Evolutionary conservation across 495 filamentous ascomycete genomes (phyloP), one percentile per base, ranked within the genome.

Genomic region (Hypoxylon perforatum): DNA sequence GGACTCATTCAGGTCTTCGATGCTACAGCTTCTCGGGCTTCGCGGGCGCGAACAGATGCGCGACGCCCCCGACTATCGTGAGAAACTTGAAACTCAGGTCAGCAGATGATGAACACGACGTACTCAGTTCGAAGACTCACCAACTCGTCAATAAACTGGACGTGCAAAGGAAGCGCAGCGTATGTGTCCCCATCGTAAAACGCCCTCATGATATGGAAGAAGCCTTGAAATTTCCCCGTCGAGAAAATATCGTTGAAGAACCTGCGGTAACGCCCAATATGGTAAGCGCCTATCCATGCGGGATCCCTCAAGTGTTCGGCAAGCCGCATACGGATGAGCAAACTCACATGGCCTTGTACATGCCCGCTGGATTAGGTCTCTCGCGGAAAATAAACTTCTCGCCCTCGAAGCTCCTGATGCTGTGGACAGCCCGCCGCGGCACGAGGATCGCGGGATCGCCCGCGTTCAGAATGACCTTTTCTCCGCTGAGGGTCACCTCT

Each of bases 181-280:
- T 69, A 69, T 49, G 53, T 35, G 12, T 69, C 54, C 38, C 60
- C 47, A 19, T 69, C 66, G 28, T 70, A 64, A 30, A 60, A 70
- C 8, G 57, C 66, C 44, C 66, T 57, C 39, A 70, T 25, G 36
- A 44, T 23, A 33, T 65, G 61, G 61, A 55, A 70, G 45, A 65
- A 47, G 12, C 56, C 49, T 23, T 35, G 54, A 57, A 55, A 61
- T 0, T n/a, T 51, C 14, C 66, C 66, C n/a, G 17, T 52, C 21
- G 61, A 61, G 18, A 70, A 44, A 12, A 70, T 12, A 18, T 70
- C 66, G 49, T 70, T 70, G 57, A 70, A 70, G 56, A 65, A 70
- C 61, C 66, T 70, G 38, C 18, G 23, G 35, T 12, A 11, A 46
- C 18, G 25, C 14, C 12, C 28, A 17, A 15, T 6, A 6, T 50